Percentiles rank a stretch among this genome's conserved stretches.
Evolutionary conservation across 2,329 filamentous ascomycete genomes (phyloP).

Genomic region (Curvularia sp.): DNA sequence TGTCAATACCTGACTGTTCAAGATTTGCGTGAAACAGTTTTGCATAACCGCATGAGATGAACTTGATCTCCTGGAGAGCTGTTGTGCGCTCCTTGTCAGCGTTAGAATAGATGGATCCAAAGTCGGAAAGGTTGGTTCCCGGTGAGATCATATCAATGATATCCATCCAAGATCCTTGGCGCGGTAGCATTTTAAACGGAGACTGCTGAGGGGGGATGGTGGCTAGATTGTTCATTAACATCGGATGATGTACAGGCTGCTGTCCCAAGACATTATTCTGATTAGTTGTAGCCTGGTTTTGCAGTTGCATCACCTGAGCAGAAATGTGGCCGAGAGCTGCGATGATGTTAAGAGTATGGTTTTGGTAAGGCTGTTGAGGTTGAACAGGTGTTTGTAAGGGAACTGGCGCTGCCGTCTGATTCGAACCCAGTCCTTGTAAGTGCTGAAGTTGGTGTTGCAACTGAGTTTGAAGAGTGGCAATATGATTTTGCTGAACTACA

Average conservation of each 20-base stretch:
- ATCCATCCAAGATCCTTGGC: constrained; percentile 59
- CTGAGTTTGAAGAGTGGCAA: constrained; percentile 22
- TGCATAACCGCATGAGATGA: constrained; percentile 69
- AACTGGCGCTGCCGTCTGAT: not conserved
- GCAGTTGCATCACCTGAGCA: constrained; percentile 17
- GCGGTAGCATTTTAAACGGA: constrained; percentile 47
- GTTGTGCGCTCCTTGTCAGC: constrained; percentile 38
- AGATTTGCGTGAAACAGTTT: constrained; percentile 46
- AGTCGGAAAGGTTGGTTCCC: constrained; percentile 53
- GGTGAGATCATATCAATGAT: constrained; percentile 61
- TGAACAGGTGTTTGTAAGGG: constrained; percentile 1
- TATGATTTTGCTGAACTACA: constrained; percentile 24
- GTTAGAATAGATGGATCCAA: constrained; percentile 48
- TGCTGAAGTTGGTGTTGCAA: constrained; percentile 25
- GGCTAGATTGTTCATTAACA: constrained; percentile 10
- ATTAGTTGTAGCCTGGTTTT: constrained; percentile 5
- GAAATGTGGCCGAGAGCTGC: constrained; percentile 9
- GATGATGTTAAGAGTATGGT: constrained; percentile 13
- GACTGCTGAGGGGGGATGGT: constrained; percentile 26
- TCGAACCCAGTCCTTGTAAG: too few relatives aligned
- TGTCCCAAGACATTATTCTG: constrained; percentile 1
- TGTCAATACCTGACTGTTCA: constrained; percentile 47
- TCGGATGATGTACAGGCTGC: constrained; percentile 7
- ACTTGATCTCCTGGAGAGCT: constrained; percentile 54
- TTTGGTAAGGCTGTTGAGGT: constrained; percentile 7